Conservation (phyloP, 768 basidiomycete species). For the Mycena kentingensis region DNA sequence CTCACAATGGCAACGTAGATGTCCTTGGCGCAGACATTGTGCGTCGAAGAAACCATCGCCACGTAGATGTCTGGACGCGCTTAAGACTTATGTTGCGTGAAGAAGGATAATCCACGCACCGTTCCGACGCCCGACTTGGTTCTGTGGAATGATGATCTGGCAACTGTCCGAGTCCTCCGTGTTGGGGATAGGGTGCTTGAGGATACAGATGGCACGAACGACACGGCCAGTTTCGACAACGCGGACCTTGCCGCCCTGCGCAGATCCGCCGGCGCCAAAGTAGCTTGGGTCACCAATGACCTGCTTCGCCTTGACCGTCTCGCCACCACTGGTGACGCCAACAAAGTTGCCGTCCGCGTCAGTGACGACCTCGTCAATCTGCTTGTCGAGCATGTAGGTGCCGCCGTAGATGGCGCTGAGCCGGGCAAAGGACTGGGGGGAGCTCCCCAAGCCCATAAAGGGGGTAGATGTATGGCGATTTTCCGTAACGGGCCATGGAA, state of each 20-base stretch:
- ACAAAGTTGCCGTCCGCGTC: conserved; percentile 86
- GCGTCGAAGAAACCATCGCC: conserved; percentile 94
- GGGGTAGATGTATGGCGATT: conserved; percentile 99
- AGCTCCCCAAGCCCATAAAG: conserved; percentile 98
- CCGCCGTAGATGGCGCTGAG: conserved; percentile 98
- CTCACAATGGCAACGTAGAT: conserved; percentile 97
- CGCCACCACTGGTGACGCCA: conserved; percentile 85
- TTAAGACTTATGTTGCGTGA: conserved; percentile 11
- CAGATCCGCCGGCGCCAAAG: conserved; percentile 75
- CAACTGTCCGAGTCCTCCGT: conserved; percentile 94
- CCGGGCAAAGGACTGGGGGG: conserved; percentile 96
- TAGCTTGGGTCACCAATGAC: conserved; percentile 98
- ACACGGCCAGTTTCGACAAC: conserved; percentile 94
- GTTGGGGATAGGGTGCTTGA: conserved; percentile 97
- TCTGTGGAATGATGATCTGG: conserved; percentile 98
- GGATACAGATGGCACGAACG: conserved; percentile 93
- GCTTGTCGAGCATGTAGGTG: conserved; percentile 99
- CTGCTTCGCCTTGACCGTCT: conserved; percentile 95
- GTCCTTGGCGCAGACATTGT: conserved; percentile 96
- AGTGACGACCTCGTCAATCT: conserved; percentile 86
- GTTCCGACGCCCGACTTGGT: conserved; percentile 91
- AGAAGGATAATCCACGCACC: conserved; percentile 51
- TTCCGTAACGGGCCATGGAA: conserved; percentile 98
- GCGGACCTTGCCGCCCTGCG: conserved; percentile 75
- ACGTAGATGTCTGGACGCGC: conserved; percentile 87